Evolutionary conservation across 208 protist genomes (phyloP).

Genomic region (Angomonas ambiguus): DNA sequence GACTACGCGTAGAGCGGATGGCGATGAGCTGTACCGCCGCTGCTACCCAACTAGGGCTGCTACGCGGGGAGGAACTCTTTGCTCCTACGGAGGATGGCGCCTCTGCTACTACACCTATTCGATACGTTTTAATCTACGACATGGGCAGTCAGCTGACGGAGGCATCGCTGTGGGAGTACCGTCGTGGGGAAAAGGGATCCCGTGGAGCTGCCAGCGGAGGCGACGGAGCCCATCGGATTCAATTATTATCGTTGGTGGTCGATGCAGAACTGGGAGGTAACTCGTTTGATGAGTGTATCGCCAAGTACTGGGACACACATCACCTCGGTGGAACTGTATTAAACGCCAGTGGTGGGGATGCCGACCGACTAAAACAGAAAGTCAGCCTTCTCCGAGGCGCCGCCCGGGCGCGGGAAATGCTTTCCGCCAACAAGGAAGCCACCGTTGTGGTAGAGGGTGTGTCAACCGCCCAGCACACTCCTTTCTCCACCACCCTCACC

Average conservation of each 20-base stretch:
- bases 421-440: conserved; percentile 87
- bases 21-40: conserved; percentile 80
- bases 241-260: conserved; percentile 35
- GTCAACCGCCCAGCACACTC: conserved; percentile 14
- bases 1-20: conserved; percentile 77
- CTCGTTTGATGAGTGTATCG: conserved; percentile 87
- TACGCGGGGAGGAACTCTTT: conserved; percentile 48
- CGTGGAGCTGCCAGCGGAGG: background rate
- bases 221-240: background rate
- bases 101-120: background rate
- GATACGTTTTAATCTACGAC: conserved; percentile 80
- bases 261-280: conserved; percentile 73
- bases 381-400: conserved; percentile 75
- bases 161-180: conserved; percentile 63
- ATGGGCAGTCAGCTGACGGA: conserved; percentile 80
- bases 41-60: conserved; percentile 51
- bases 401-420: conserved; percentile 73
- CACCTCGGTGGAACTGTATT: conserved; percentile 40
- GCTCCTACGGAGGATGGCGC: background rate
- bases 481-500: conserved; percentile 45
- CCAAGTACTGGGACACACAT: conserved; percentile 56
- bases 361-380: conserved; percentile 35
- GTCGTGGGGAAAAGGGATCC: background rate
- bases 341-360: conserved; percentile 8
- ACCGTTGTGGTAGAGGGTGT: conserved; percentile 72